Percentiles rank a stretch among this genome's conserved stretches.
These are phyloP conservation scores for Firmiana major DNA, from an alignment of 345 rosid species.

Conservation along the genomic window DNA sequence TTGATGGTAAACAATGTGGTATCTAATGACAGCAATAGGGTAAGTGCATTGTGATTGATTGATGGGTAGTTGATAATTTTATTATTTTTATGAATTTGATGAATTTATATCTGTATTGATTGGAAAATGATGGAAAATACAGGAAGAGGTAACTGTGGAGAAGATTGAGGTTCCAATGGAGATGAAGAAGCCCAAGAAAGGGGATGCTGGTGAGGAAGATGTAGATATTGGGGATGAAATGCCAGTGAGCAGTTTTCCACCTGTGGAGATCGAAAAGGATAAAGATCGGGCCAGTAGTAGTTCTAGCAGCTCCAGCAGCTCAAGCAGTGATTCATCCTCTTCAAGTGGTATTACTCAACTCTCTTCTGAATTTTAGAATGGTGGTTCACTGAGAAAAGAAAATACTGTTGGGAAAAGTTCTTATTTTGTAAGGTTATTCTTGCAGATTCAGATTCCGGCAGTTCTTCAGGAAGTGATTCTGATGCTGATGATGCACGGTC, in stretches of 20 bases:
- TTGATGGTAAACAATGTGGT: conserved; percentile 34
- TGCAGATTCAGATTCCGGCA: conserved; percentile 40
- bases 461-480: conserved; percentile 39
- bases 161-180: conserved; percentile 44
- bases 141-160: conserved; percentile 34
- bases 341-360: conserved; percentile 49
- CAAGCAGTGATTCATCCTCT: conserved; percentile 62
- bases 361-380: not conserved
- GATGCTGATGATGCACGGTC: conserved; percentile 34
- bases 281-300: conserved; percentile 43
- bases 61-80: not conserved
- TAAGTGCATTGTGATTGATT: conserved; percentile 13
- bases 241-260: conserved; percentile 71
- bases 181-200: conserved; percentile 59
- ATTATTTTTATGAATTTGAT: not conserved
- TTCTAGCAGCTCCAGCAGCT: conserved; percentile 51
- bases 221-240: conserved; percentile 90
- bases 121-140: not conserved
- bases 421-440: conserved; percentile 2
- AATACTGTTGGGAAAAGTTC: not conserved
- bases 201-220: conserved; percentile 77
- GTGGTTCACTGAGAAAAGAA: not conserved
- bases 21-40: conserved; percentile 32
- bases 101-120: not conserved
- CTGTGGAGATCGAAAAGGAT: conserved; percentile 84